Evolutionary conservation across 2,329 filamentous ascomycete genomes (phyloP).

Genomic region (Triangularia setosa): DNA sequence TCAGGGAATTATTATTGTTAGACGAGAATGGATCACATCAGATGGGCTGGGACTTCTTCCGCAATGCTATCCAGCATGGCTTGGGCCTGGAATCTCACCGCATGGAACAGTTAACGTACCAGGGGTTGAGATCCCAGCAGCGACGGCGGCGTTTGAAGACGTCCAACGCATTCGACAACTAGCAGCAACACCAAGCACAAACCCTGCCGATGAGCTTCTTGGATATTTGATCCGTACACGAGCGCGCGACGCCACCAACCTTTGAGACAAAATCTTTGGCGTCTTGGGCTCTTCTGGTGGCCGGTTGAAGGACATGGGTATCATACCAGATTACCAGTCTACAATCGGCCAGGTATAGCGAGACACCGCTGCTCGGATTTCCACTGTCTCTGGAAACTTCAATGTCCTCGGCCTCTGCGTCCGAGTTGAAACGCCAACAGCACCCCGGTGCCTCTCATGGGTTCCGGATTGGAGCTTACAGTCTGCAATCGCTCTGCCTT

Average conservation of each 20-base stretch:
- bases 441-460: constrained; percentile 8
- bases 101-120: neutral
- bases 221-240: constrained; percentile 2
- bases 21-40: constrained; percentile 3
- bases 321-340: constrained; percentile 4
- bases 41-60: constrained; percentile 9
- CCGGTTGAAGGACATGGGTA: neutral
- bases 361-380: neutral
- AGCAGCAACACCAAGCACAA: neutral
- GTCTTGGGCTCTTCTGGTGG: constrained; percentile 2
- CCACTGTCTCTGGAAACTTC: constrained; percentile 2
- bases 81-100: neutral
- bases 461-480: constrained; percentile 8
- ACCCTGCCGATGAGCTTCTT: constrained; percentile 7
- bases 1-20: constrained; percentile 10
- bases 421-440: neutral
- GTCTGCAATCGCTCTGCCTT: neutral
- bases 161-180: neutral
- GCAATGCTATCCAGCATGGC: neutral
- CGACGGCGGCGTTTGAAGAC: neutral
- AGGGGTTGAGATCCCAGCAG: neutral
- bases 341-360: constrained; percentile 3
- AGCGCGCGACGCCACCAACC: constrained; percentile 5
- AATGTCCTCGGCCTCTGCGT: constrained; percentile 9
- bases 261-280: constrained; percentile 11